Evolutionary conservation across 2,329 filamentous ascomycete species (phyloP).

Genomic region (Dothistroma pini): DNA sequence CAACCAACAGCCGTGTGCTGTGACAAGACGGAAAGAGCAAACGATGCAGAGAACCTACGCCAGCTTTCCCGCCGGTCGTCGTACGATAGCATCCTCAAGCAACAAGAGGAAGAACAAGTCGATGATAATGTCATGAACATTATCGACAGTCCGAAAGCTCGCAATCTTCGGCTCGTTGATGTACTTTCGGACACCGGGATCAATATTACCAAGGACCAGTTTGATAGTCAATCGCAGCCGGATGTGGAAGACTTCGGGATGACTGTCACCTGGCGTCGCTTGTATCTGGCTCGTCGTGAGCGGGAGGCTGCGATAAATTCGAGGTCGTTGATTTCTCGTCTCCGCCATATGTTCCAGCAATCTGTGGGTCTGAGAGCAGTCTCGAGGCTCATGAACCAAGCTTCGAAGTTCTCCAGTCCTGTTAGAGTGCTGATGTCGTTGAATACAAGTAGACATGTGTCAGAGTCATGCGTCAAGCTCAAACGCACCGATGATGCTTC

Average conservation of each 20-base stretch:
- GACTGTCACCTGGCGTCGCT: background rate
- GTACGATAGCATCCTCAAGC: background rate
- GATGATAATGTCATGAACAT: background rate
- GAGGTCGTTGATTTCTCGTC: background rate
- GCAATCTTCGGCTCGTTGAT: background rate
- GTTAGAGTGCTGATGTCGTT: background rate
- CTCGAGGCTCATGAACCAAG: background rate
- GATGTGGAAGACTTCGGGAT: background rate
- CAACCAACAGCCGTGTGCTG: background rate
- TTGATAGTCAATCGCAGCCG: background rate
- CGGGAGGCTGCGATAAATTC: background rate
- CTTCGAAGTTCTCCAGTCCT: background rate
- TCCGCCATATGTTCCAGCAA: background rate
- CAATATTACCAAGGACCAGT: background rate
- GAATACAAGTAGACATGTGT: background rate
- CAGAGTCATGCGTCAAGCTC: background rate
- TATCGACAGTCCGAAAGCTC: background rate
- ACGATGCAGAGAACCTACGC: background rate
- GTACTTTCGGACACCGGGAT: background rate
- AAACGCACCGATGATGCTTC: background rate
- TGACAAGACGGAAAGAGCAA: background rate
- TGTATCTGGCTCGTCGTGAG: background rate
- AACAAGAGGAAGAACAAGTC: background rate
- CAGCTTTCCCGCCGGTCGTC: background rate
- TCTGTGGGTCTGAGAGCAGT: background rate